Evolutionary conservation across 2,329 filamentous ascomycete genomes (phyloP), one percentile per base, ranked within the genome.

Genomic region (Ceratocystiopsis brevicomis): DNA sequence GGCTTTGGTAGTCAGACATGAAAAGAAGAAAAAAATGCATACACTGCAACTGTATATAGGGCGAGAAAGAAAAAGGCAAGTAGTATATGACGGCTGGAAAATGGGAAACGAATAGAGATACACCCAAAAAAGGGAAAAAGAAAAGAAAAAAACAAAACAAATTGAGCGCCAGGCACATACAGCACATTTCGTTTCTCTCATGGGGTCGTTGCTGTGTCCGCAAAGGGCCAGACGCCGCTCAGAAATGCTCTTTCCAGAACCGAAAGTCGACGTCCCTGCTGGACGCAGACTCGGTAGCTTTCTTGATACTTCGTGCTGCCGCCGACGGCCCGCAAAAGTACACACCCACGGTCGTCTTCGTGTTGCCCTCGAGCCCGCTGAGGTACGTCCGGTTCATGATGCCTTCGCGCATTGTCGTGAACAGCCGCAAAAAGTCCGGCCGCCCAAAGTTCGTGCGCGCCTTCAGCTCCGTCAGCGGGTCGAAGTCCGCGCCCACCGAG

Each of bases 211-310:
- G 25, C 25, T 30, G 5, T 30, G 25, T 30, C 10, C 21, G 4
- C 32, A 33, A 11, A 33, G 13, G 19, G 19, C 19, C 19, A 34
- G 33, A 34, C 33, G 15, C 33, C 33, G 33, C 33, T 34, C 69
- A 79, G 57, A 79, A 79, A 57, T 98, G 88, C 63, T 98, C 90
- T 67, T 98, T 98, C 90, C 90, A 98, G 68, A 98, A 98, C 54
- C 84, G 82, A 66, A 96, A 98, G 54, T 78, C 75, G 45, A 98
- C 85, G 52, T 93, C 82, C 49, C 73, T 73, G 35, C 73, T 76
- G 13, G 76, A 82, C 15, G 80, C 79, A 43, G 67, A 60, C 55
- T 80, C 81, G 51, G 83, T 81, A 15, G 88, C 87, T 56, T 76
- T 74, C 61, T 82, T 80, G 58, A 98, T 95, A 54, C 84, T 76